Evolutionary conservation across 805 yeast genomes (phyloP).

Genomic region (Naumovozyma castellii): DNA sequence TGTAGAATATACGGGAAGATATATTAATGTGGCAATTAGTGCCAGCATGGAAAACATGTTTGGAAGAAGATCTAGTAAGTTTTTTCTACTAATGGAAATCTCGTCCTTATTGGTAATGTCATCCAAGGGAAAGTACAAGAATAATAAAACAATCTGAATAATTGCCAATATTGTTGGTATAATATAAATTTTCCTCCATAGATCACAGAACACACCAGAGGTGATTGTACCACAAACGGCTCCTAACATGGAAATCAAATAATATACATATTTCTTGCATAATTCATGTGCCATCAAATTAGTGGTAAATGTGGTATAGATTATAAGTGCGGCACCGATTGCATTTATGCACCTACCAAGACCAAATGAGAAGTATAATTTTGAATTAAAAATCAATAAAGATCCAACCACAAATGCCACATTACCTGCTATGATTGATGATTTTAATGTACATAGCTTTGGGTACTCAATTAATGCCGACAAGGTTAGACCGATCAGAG

Average conservation of each 20-base stretch:
- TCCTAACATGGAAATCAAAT: not conserved
- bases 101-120: too few relatives aligned
- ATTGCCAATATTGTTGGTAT: not conserved
- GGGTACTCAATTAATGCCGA: too few relatives aligned
- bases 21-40: not conserved
- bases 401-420: not conserved
- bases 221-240: not conserved
- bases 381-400: not conserved
- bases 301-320: too few relatives aligned
- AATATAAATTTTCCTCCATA: not conserved
- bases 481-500: not conserved
- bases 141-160: not conserved
- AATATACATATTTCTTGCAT: too few relatives aligned
- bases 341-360: not conserved
- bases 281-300: too few relatives aligned
- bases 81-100: too few relatives aligned
- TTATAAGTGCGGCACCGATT: not conserved
- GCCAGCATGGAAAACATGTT: too few relatives aligned
- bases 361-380: not conserved
- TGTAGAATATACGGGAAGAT: not conserved
- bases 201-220: not conserved
- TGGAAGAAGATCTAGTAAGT: too few relatives aligned
- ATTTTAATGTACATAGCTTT: too few relatives aligned
- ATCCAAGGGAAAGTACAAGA: not conserved
- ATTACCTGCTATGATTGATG: not conserved